Conservation (phyloP, 2,329 filamentous ascomycete genomes). For the Pestalotiopsis sp. region DNA sequence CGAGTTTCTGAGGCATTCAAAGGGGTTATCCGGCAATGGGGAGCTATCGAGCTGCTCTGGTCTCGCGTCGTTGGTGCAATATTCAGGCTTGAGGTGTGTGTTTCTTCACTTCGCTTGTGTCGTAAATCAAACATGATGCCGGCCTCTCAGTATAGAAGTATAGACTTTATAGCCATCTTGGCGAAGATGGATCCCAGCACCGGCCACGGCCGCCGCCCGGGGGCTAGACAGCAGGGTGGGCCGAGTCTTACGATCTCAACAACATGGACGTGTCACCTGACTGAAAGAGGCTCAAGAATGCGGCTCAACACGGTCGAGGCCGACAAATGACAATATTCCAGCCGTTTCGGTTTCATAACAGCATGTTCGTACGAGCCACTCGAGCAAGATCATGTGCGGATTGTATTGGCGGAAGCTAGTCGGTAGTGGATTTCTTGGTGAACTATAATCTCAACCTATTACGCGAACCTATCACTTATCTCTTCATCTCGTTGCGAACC, state of each 20-base stretch:
- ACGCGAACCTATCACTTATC: constrained; percentile 3
- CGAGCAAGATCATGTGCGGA: background rate
- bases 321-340: background rate
- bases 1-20: constrained; percentile 3
- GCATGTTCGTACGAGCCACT: background rate
- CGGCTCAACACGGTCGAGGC: background rate
- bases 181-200: background rate
- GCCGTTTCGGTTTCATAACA: background rate
- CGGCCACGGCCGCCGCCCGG: background rate
- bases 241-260: background rate
- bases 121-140: background rate
- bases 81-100: background rate
- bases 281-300: background rate
- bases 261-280: background rate
- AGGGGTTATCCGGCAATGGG: background rate
- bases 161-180: constrained; percentile 8
- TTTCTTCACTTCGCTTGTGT: background rate
- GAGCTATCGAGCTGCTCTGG: background rate
- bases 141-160: background rate
- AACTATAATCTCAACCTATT: background rate
- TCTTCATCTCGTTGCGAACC: background rate
- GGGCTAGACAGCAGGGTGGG: background rate
- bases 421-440: background rate
- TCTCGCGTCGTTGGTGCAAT: background rate
- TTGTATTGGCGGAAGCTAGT: background rate